Evolutionary conservation across 306 rosid genomes (phyloP).

Genomic region (Citrullus colocynthis): DNA sequence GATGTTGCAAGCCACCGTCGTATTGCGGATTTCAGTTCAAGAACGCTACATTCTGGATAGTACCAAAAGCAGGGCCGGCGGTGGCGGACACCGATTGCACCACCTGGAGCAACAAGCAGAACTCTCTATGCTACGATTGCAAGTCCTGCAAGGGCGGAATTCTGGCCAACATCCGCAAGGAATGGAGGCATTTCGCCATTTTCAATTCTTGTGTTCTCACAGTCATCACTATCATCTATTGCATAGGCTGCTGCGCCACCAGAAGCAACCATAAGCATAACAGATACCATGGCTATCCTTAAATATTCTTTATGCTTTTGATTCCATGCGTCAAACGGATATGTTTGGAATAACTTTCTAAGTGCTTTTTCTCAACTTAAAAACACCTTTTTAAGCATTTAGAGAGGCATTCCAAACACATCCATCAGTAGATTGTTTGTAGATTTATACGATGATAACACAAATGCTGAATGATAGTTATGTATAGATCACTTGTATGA

Average conservation of each 20-base stretch:
- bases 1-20: slow-evolving; percentile 82
- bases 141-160: slow-evolving; percentile 82
- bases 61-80: slow-evolving; percentile 32
- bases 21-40: slow-evolving; percentile 50
- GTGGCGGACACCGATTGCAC: slow-evolving; percentile 42
- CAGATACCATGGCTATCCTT: slow-evolving; percentile 21
- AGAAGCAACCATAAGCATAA: slow-evolving; percentile 20
- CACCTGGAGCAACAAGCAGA: slow-evolving; percentile 43
- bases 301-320: background rate
- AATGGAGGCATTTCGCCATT: slow-evolving; percentile 49
- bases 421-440: background rate
- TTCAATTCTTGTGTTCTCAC: slow-evolving; percentile 23
- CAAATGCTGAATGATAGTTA: background rate
- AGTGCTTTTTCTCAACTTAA: too few relatives aligned
- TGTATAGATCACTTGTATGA: background rate
- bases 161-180: slow-evolving; percentile 43
- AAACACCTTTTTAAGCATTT: too few relatives aligned
- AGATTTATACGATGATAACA: background rate
- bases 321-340: background rate
- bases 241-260: slow-evolving; percentile 64
- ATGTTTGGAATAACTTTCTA: too few relatives aligned
- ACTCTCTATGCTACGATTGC: slow-evolving; percentile 56
- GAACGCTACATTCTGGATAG: slow-evolving; percentile 61
- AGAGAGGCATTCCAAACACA: too few relatives aligned
- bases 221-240: slow-evolving; percentile 36